Conservation (phyloP, 176 grass and related monocot species). For the Aechmea fasciata region DNA sequence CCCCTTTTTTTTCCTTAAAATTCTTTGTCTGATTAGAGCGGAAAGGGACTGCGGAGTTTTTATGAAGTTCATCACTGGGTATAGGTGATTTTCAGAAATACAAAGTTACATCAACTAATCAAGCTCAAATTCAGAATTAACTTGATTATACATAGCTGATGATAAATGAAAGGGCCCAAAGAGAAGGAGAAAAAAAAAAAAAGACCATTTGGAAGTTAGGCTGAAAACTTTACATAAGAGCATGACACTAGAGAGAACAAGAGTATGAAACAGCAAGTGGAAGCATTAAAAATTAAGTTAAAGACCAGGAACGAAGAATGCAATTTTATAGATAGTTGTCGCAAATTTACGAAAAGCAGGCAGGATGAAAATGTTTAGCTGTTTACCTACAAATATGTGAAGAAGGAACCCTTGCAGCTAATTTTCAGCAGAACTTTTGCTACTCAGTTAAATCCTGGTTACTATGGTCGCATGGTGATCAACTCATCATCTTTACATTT, state of each 20-base stretch:
- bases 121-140: not conserved
- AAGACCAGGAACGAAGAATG: no score
- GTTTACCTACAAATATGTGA: not conserved
- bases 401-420: not conserved
- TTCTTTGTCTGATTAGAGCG: no score
- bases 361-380: no score
- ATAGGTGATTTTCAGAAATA: no score
- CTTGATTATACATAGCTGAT: not conserved
- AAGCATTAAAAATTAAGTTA: no score
- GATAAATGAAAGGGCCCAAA: not conserved
- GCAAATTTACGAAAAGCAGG: no score
- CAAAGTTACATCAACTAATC: not conserved
- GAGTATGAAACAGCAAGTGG: not conserved
- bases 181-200: not conserved
- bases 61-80: no score
- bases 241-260: not conserved
- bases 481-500: conserved; percentile 86
- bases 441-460: not conserved
- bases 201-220: not conserved
- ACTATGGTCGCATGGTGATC: conserved; percentile 62
- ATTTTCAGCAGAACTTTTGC: not conserved
- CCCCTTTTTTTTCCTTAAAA: no score
- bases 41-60: no score
- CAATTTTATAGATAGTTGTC: no score
- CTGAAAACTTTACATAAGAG: not conserved